Base-by-base conservation (phyloP, 83 land plant species). In the Picea abies region DNA sequence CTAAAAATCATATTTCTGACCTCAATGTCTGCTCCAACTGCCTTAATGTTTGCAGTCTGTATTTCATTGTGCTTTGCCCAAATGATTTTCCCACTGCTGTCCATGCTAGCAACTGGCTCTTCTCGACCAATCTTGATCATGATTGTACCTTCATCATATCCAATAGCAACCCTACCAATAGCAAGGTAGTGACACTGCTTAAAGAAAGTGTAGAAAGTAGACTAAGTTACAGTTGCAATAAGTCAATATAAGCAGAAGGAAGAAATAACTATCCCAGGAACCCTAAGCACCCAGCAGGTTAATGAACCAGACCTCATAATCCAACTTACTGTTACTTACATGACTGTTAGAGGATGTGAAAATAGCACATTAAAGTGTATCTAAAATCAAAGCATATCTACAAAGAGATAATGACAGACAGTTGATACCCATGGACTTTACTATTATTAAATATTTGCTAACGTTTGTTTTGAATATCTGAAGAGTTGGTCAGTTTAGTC, bases 31-130 rank as follows among this genome's bases (percentile, higher is more conserved):
- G 72, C 69, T 26, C 79, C 79, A 72, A 88, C 85, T 23, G 89
- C 82, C 67, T 84, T 86, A 60, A 88, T 83, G 71, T 88, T 88
- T 76, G 86, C 90, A 8, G 89, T 88, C 71, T 86, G 90, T 49
- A 88, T 86, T 49, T 88, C 89, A 49, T 83, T 83, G 23, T 88
- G 83, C 19, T 88, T 88, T 32, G 89, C 90, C 90, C 90, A 88
- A 16, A 88, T 86, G 56, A 86, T 86, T 60, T 88, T 88, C 64
- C 90, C 90, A 75, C 88, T 81, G 65, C 80, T 83, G 61, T 88
- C 90, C 90, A 88, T 83, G 37, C 89, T 86, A 19, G 90, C 90
- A 68, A 88, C 89, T 44, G 90, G 90, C 76, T 88, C 89, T 77
- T 88, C 90, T 32, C 82, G 49, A 47, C 88, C 89, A 49, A 86